Evolutionary conservation across 352 stramenopile species (phyloP).

Genomic region (Phytopythium vexans): DNA sequence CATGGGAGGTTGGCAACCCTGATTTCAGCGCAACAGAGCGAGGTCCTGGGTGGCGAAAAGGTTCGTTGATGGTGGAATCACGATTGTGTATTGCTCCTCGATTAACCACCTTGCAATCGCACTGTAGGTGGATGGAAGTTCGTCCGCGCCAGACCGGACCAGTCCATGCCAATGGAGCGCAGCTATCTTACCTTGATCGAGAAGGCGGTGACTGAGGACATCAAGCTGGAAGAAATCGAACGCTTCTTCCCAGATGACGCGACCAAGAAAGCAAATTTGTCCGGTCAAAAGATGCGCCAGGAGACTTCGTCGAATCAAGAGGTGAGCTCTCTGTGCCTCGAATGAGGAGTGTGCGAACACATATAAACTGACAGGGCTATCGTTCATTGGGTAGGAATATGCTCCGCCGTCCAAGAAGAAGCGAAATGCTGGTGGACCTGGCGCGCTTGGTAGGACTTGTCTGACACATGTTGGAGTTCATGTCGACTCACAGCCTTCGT

Average conservation of each 20-base stretch:
- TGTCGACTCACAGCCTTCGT: background rate
- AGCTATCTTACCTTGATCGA: conserved; percentile 57
- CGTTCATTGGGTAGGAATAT: conserved; percentile 40
- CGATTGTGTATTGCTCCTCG: background rate
- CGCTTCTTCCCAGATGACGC: conserved; percentile 68
- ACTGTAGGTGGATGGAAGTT: conserved; percentile 70
- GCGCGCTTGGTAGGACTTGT: conserved; percentile 10
- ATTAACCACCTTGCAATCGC: conserved; percentile 4
- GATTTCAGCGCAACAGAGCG: conserved; percentile 67
- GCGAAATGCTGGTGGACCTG: conserved; percentile 24
- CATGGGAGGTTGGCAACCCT: conserved; percentile 59
- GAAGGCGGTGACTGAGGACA: conserved; percentile 71
- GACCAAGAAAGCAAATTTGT: conserved; percentile 44
- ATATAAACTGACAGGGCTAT: background rate
- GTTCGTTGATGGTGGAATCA: conserved; percentile 16
- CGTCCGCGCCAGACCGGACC: conserved; percentile 60
- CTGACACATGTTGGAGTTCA: background rate
- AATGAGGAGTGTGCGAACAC: background rate
- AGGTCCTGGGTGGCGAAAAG: conserved; percentile 77
- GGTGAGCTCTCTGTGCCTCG: conserved; percentile 14
- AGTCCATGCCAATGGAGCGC: conserved; percentile 62
- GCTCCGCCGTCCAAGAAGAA: conserved; percentile 65
- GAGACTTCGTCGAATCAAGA: conserved; percentile 34
- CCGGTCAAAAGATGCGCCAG: conserved; percentile 32
- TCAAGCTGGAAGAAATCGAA: conserved; percentile 81